These are phyloP conservation scores for Tylopilus sp. DNA, from an alignment of 1,284 basidiomycete species.

Conservation along the genomic window DNA sequence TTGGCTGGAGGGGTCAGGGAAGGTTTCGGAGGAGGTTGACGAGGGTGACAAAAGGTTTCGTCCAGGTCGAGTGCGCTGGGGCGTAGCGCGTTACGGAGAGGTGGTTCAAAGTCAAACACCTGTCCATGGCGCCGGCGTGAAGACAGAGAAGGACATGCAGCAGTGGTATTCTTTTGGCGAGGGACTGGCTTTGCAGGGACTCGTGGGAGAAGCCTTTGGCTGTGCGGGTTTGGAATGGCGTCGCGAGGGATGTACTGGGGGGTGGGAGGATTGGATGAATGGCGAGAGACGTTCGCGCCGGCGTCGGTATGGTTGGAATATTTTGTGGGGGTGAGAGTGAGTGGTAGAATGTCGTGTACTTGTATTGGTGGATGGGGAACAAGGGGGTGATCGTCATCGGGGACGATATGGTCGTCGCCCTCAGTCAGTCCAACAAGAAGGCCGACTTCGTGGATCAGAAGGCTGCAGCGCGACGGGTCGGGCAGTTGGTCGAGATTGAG, in stretches of 20 bases:
- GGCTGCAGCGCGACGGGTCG: slow-evolving; percentile 23
- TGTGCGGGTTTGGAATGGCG: background rate
- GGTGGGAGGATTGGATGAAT: background rate
- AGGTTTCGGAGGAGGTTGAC: slow-evolving; percentile 23
- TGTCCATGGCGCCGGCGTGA: slow-evolving; percentile 28
- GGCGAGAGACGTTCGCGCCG: background rate
- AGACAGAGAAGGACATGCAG: slow-evolving; percentile 10
- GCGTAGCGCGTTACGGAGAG: background rate
- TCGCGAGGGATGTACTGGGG: background rate
- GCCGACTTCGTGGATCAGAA: slow-evolving; percentile 34
- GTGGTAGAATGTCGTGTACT: slow-evolving; percentile 19
- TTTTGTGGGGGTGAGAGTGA: slow-evolving; percentile 21
- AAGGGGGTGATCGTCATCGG: slow-evolving; percentile 1
- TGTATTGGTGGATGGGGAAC: slow-evolving; percentile 2
- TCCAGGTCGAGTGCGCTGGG: slow-evolving; percentile 8
- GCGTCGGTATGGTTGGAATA: slow-evolving; percentile 15
- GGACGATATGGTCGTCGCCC: slow-evolving; percentile 16
- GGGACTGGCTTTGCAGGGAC: slow-evolving; percentile 5
- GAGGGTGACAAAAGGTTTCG: slow-evolving; percentile 17
- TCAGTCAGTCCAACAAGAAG: slow-evolving; percentile 30
- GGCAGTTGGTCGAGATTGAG: background rate
- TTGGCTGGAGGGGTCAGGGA: slow-evolving; percentile 1
- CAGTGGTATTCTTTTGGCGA: slow-evolving; percentile 10
- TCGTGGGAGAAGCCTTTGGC: background rate
- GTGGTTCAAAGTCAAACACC: slow-evolving; percentile 22